Evolutionary conservation across 2,329 filamentous ascomycete genomes (phyloP), one percentile per base, ranked within the genome.

Genomic region (Sporothrix humicola): DNA sequence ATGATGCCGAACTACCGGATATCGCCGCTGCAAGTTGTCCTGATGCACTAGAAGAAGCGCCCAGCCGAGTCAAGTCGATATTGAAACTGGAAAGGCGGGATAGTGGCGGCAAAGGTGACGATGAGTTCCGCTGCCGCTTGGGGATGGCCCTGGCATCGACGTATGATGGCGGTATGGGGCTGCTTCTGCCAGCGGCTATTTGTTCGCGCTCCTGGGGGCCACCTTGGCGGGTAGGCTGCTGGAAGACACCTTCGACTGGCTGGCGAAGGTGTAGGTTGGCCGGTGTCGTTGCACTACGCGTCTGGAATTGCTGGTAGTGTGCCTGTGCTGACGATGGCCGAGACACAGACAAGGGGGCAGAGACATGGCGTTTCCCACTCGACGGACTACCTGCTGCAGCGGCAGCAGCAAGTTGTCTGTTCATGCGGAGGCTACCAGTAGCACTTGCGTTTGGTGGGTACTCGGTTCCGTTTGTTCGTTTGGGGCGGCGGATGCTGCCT

Each of bases 61-160:
- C 85, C 74, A 86, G 77, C 73, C 84, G 84, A 74, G 85, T 82
- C 65, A 86, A 77, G 77, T 90, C 89, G 69, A 87, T 80, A 77
- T 87, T 86, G 77, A 88, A 87, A 78, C 84, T 87, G 26, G 87
- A 87, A 69, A 87, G 81, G 48, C 85, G 84, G 42, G 87, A 86
- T 37, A 87, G 80, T 56, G 88, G 85, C 69, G 87, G 87, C 42
- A 88, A 79, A 56, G 88, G 88, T n/a, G 88, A 88, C 9, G 87
- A 87, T 6, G 82, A 81, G 77, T 85, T 87, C 73, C 85, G 84
- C 74, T 79, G 82, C 68, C 82, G 81, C 72, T 69, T 77, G 69
- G 56, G 73, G 50, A 58, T 26, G 1, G 59, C 31, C 8, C 70
- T 69, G 20, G 54, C 20, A 26, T 76, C 75, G 1, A 70, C 26